Base-by-base conservation (phyloP, 192 early-diverging fungal species). In the Entrophospora sp. region DNA sequence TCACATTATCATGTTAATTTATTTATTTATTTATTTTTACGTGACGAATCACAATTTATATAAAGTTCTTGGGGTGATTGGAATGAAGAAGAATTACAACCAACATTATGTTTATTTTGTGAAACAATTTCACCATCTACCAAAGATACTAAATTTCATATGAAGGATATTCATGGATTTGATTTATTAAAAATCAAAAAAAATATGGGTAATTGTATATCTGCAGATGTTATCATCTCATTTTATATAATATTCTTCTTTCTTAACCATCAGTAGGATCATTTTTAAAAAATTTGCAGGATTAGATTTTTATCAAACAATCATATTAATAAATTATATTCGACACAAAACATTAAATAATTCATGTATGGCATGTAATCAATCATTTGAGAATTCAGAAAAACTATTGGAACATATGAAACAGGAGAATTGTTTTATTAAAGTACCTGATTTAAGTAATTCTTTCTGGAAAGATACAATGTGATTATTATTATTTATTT, bases 291-390 rank as follows among this genome's bases (percentile, higher is more conserved):
- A 38, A 27, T 27, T 61, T 44, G 6, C 68, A 68, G 81, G 59
- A 14, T 78, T 94, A 31, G 87, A 92, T 69, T 92, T 97, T 61
- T 94, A 97, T 80, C 76, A 79, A 61, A 88, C 87, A 4, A 86
- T 97, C 37, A 69, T 76, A 5, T 74, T 95, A 60, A 88, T 97
- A 78, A 97, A 97, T 72, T 89, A 83, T 57, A 84, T 95, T 62
- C 86, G 95, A 30, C 77, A 77, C 8, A 81, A 81, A 65, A 81
- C 91, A 2, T 81, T 82, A 24, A 63, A 73, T 2, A 74, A 68
- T 45, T 60, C 73, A 4, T 95, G 94, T 71, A 91, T 87, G 71
- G 83, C 83, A 12, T 97, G 94, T 67, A 37, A 62, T 10, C 45
- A 64, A 34, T 49, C 28, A 0, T 82, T 92, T 56, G 81, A 78